Conservation (phyloP, 371 early-diverging fungal species). For the Lichtheimia ramosa region DNA sequence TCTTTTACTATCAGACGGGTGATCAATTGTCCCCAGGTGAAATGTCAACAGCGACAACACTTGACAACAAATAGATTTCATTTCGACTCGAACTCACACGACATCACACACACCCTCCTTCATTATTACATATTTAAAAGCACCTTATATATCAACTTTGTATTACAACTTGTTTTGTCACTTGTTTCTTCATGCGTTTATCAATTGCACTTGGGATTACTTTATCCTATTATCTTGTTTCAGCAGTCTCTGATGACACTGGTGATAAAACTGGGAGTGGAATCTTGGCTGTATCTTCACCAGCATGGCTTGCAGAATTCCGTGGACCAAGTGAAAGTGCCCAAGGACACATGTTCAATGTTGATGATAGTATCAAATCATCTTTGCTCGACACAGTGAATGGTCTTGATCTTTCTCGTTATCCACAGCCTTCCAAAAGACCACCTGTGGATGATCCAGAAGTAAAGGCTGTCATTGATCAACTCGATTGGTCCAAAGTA, state of each 20-base stretch:
- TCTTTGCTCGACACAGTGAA: constrained; percentile 1
- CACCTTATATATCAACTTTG: no score
- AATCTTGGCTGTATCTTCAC: constrained; percentile 10
- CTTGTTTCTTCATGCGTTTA: no score
- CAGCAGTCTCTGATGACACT: no score
- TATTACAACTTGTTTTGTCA: no score
- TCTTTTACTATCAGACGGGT: constrained; percentile 31
- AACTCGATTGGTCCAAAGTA: constrained; percentile 41
- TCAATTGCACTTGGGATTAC: no score
- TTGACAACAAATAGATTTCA: no score
- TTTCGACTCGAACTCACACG: no score
- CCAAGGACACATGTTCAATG: constrained; percentile 9
- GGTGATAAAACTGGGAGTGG: no score
- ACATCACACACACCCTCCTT: no score
- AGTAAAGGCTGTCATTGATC: constrained; percentile 31
- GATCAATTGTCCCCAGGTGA: constrained; percentile 1
- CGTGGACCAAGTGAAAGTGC: constrained; percentile 10
- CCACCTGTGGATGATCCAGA: constrained; percentile 28
- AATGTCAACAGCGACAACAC: background rate
- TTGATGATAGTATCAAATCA: background rate
- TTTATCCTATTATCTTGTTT: no score
- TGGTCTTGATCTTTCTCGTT: constrained; percentile 1
- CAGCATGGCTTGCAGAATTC: constrained; percentile 19
- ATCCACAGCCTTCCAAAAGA: constrained; percentile 12
- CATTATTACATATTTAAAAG: no score